Conservation (phyloP, 2,329 filamentous ascomycete species). For the Laburnicola sp. region DNA sequence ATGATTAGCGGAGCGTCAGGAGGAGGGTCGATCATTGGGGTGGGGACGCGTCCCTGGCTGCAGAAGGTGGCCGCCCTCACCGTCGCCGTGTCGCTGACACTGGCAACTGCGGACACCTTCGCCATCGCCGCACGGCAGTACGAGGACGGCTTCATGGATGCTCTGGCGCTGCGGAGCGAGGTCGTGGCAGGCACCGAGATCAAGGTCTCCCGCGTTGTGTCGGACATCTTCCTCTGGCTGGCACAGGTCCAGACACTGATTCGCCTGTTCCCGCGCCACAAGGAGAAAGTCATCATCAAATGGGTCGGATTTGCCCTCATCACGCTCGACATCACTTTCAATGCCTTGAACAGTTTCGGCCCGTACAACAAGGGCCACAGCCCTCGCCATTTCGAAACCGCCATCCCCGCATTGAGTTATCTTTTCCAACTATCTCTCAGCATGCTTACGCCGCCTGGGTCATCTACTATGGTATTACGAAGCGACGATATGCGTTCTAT, state of each 20-base stretch:
- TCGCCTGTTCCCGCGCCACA: slow-evolving; percentile 89
- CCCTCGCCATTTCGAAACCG: slow-evolving; percentile 79
- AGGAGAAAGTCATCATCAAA: slow-evolving; percentile 98
- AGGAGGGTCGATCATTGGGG: slow-evolving; percentile 69
- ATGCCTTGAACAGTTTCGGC: slow-evolving; percentile 84
- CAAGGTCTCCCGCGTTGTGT: slow-evolving; percentile 87
- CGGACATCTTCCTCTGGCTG: slow-evolving; percentile 94
- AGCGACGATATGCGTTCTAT: slow-evolving; percentile 87
- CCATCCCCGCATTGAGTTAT: slow-evolving; percentile 87
- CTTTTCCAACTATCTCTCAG: slow-evolving; percentile 86
- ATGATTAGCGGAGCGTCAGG: slow-evolving; percentile 78
- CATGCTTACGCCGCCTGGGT: slow-evolving; percentile 92
- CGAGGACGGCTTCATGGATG: slow-evolving; percentile 75
- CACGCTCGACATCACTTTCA: slow-evolving; percentile 86
- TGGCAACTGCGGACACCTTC: slow-evolving; percentile 91
- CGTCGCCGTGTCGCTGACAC: slow-evolving; percentile 81
- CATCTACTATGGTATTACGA: slow-evolving; percentile 89
- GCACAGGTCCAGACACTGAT: slow-evolving; percentile 97
- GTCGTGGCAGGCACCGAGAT: slow-evolving; percentile 86
- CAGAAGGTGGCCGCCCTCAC: slow-evolving; percentile 70
- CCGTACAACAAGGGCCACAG: slow-evolving; percentile 57
- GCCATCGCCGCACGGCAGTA: slow-evolving; percentile 83
- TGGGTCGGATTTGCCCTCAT: slow-evolving; percentile 97
- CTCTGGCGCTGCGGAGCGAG: slow-evolving; percentile 70
- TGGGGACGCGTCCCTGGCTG: slow-evolving; percentile 90